Evolutionary conservation across 805 yeast species (phyloP), one percentile per base, ranked within the genome.

Genomic region (Torulaspora delbrueckii): DNA sequence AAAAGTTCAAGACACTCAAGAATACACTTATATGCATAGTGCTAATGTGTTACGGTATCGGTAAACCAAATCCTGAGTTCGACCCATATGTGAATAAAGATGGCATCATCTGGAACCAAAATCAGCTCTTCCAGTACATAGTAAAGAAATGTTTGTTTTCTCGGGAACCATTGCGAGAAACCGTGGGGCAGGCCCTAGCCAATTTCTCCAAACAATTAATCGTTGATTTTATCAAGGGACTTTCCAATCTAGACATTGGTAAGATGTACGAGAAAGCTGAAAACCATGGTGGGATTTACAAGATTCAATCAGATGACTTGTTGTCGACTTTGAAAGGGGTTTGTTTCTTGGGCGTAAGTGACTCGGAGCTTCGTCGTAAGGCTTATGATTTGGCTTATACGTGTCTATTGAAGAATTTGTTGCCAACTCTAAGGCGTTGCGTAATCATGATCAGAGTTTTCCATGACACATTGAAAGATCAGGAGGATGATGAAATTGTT

Each of bases 1-100:
- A 71, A 50, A 63, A 70, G 25, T 70, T 63, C 54, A 66, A 62
- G 46, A 57, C 73, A 0, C 50, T 76, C 44, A 56, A 60, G 37
- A 59, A 69, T 22, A 42, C 62, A 5, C 46, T 62, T 26, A 47
- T 57, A 1, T 58, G 58, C n/a, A 59, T 65, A 12, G 44, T 54
- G 1, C 49, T 58, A 47, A 43, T 54, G 27, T 47, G 49, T 37
- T 50, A 48, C 30, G 51, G 53, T 9, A 40, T 54, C 26, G 64
- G 65, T 3, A 40, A 45, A 13, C 67, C 67, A 4, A 42, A 52
- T 16, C 40, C 47, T 9, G 48, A 42, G 8, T 44, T 45, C 13
- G 44, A 49, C 13, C 55, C 55, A 10, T 57, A 57, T 31, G 43
- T 37, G 2, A 50, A 51, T 28, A 43, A 51, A 16, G 49, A 48